Base-by-base conservation (phyloP, 352 stramenopile genomes). In the Phytophthora capsici region DNA sequence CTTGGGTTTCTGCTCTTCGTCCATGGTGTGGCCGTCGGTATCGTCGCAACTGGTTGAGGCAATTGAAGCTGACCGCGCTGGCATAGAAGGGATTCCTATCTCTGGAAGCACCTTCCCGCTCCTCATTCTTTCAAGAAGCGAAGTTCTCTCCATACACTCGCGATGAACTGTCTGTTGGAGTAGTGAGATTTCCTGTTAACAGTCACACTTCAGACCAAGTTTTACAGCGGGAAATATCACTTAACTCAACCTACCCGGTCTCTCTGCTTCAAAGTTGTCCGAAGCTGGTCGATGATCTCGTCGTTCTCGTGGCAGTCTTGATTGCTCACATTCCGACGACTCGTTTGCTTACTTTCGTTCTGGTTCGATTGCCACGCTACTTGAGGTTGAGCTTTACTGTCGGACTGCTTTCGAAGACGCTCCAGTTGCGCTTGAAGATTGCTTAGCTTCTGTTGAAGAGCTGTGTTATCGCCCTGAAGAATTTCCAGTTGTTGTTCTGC, bases 131-230 rank as follows among this genome's bases (percentile, higher is more conserved):
- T 94, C 82, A 1, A 94, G 61, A 10, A 94, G 57, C 17, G 84
- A 90, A 4, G 85, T 95, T 13, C 86, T 77, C 63, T 95, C 86
- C 23, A 95, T 67, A 47, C 86, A 93, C 65, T 95, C 86, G 6
- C 84, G 79, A 68, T 95, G 85, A 56, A 95, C 86, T 1, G 86
- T 95, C 34, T 91, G 83, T 49, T 93, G 84, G 12, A 95, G 66
- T 14, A 93, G 62, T 8, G 64, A 19, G 16, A 95, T 93, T 62
- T 95, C 86, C 83, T 95, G 23, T 20, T 36, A 4, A 34, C 10
- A 12, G 28, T 14, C 28, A 34, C 28, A 9, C 13, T 8, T 34
- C 28, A 34, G 28, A 14, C 3, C 1, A 34, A 34, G 10, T 34
- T 34, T 34, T 34, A 34, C 28, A 34, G 9, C 32, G 0, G 26